Evolutionary conservation across 495 filamentous ascomycete genomes (phyloP), one percentile per base, ranked within the genome.

Genomic region (Tirmania nivea): DNA sequence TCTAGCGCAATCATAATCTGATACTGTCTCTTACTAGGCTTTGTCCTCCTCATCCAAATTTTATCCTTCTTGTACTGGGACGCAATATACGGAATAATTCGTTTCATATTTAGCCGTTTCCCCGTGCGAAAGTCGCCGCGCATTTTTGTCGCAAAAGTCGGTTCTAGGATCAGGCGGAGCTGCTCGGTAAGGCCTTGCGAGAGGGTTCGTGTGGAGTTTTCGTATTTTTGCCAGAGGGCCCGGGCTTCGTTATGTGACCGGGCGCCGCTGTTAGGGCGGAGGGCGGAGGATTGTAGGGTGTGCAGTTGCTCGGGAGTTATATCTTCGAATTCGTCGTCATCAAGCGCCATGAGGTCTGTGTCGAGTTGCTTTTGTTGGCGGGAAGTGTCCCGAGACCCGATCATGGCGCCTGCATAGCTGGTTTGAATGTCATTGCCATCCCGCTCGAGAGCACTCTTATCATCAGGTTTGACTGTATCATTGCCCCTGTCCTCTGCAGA

Each of bases 11-110:
- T 80, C 72, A 96, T 78, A 67, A 99, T 87, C 65, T 99, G 92
- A 67, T 96, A 96, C 57, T 81, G 79, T 19, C 92, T 82, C 66
- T 95, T 95, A 50, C 78, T 84, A 3, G 92, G 92, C 51, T 89
- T 80, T 11, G 79, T 80, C 50, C 92, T 78, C 10, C 92, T 79
- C 83, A 96, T 92, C 92, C 92, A 99, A 68, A 99, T 99, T 70
- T 96, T 96, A 75, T 99, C 92, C 55, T 89, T 83, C 75, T 94
- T 95, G 75, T 93, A 99, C 57, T 80, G 77, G 3, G 84, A 92
- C 4, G 92, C 92, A 58, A 99, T 96, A 70, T 96, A 99, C 0
- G 92, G 89, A 59, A 99, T 96, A 68, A 99, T 99, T 49, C 88
- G 84, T 66, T 94, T 94, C 70, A 99, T 92, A 68, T 96, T 96